Evolutionary conservation across 1,139 yeast species (phyloP), one percentile per base, ranked within the genome.

Genomic region (Magnusiomyces paraingens): DNA sequence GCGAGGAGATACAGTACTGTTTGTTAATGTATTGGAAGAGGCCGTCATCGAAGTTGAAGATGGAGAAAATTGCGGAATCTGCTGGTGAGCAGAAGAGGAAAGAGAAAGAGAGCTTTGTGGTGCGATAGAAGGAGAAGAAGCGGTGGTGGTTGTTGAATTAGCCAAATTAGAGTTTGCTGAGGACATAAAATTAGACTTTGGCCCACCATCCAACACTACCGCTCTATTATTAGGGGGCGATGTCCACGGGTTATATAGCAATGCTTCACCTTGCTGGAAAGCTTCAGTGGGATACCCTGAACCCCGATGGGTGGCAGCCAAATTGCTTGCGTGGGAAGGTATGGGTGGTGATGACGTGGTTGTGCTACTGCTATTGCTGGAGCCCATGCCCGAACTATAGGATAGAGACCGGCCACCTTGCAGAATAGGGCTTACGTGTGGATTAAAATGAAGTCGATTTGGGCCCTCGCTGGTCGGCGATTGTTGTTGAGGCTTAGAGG

Each of bases 401-500:
- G 41, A n/a, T 38, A 15, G 12, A 3, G 41, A 38, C 12, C 18
- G 41, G 11, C 41, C 43, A 12, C 15, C 20, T 18, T 47, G 50
- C 11, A 36, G 50, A 38, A 26, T 12, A 17, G 43, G 42, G 21
- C 43, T 47, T 10, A 32, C 20, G 14, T 36, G 50, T 12, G 50
- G 49, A 22, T 46, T 46, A 21, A 46, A 46, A 17, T 46, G 49
- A 32, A 46, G 49, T 17, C 41, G 35, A 12, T 32, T 46, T 4
- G 32, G 8, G 32, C 32, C 8, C 32, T 26, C 32, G 8, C 8
- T 26, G 8, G 32, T 26, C 10, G 49, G 58, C 38, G 46, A 57
- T 35, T 55, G 56, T 29, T 49, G 55, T 45, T 50, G 55, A 11
- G 46, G 59, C 20, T 26, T 53, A 14, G 12, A 32, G 8, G 44